A percentile compares a stretch with the other conserved stretches of the same genome.
Evolutionary conservation across 257 asterid genomes (phyloP).

Genomic region (Petrea volubilis): DNA sequence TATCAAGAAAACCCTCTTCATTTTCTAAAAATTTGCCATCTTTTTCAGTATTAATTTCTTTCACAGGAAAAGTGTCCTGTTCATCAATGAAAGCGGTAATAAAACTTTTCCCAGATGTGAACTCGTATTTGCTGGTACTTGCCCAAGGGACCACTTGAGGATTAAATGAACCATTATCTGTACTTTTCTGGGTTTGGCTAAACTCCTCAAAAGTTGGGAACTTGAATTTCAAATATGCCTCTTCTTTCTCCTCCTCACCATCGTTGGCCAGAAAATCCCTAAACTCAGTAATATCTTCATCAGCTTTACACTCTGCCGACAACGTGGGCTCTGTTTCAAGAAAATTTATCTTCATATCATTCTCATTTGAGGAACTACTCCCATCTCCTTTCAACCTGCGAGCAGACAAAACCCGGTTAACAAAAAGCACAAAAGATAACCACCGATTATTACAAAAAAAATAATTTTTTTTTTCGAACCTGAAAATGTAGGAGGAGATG

Average conservation of each 20-base stretch:
- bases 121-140: slow-evolving; percentile 28
- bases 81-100: slow-evolving; percentile 26
- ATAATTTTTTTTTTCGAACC: slow-evolving; percentile 29
- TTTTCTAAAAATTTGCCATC: neutral
- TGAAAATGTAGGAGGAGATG: slow-evolving; percentile 43
- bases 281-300: slow-evolving; percentile 22
- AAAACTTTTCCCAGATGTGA: slow-evolving; percentile 20
- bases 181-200: slow-evolving; percentile 28
- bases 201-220: slow-evolving; percentile 75
- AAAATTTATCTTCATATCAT: neutral
- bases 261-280: slow-evolving; percentile 23
- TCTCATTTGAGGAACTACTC: slow-evolving; percentile 7
- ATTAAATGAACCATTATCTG: slow-evolving; percentile 16
- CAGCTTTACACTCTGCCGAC: slow-evolving; percentile 3
- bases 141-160: slow-evolving; percentile 35
- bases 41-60: slow-evolving; percentile 3
- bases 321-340: slow-evolving; percentile 28
- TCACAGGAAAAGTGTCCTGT: slow-evolving; percentile 27
- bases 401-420: neutral
- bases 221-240: slow-evolving; percentile 48
- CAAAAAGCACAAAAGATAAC: neutral
- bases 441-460: neutral
- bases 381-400: slow-evolving; percentile 38
- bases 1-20: slow-evolving; percentile 17
- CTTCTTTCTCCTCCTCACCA: slow-evolving; percentile 40